These are phyloP conservation scores for Suhomyces choctaworum DNA, from an alignment of 1,139 yeast species.

Conservation along the genomic window DNA sequence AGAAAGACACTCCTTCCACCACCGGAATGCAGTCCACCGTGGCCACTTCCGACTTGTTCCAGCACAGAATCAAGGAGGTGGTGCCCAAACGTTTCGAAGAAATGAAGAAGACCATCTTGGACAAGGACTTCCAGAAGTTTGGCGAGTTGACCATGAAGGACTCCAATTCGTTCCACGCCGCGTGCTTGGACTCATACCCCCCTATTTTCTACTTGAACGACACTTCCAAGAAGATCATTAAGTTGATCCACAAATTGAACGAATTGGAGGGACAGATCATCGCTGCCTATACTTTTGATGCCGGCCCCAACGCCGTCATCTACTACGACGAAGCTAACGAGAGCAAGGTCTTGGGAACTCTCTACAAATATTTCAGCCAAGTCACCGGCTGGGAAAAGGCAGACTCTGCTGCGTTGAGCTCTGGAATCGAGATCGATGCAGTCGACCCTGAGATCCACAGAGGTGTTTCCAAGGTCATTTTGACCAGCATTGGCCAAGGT, in stretches of 20 bases:
- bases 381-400: constrained; percentile 71
- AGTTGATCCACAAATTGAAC: constrained; percentile 77
- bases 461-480: constrained; percentile 79
- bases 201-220: constrained; percentile 96
- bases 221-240: constrained; percentile 86
- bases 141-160: constrained; percentile 94
- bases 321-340: constrained; percentile 82
- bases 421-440: constrained; percentile 39
- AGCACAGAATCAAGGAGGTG: constrained; percentile 70
- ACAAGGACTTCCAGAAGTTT: constrained; percentile 72
- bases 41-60: constrained; percentile 79
- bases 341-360: constrained; percentile 58
- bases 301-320: constrained; percentile 98
- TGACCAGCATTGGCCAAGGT: constrained; percentile 86
- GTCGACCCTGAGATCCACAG: constrained; percentile 52
- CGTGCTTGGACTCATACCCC: constrained; percentile 91
- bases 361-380: constrained; percentile 53
- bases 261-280: constrained; percentile 61
- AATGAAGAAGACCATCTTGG: constrained; percentile 75
- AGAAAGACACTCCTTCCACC: constrained; percentile 93
- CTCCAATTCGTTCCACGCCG: constrained; percentile 96
- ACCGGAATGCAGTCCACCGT: constrained; percentile 97
- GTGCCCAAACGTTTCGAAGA: constrained; percentile 82
- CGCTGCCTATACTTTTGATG: constrained; percentile 97
- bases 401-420: constrained; percentile 23